These are phyloP conservation scores for Farysia itapuensis DNA, from an alignment of 1,284 basidiomycete genomes.

Conservation along the genomic window DNA sequence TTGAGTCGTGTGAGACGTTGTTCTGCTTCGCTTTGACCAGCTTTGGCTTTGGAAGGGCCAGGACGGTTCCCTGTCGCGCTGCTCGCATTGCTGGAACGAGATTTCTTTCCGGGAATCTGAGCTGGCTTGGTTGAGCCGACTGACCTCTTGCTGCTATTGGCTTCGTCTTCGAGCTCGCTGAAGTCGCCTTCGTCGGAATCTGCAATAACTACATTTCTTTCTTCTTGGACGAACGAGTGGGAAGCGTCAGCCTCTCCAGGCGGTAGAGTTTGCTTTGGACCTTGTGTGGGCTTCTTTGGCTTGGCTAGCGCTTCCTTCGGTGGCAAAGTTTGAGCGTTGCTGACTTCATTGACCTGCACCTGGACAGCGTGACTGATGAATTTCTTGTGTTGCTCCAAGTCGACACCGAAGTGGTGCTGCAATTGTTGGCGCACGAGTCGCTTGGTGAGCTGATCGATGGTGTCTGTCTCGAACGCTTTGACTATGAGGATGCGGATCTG, in stretches of 20 bases:
- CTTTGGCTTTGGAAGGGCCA: constrained; percentile 3
- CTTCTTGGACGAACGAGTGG: too few species aligned
- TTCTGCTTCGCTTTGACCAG: constrained; percentile 9
- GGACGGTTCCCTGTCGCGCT: neutral
- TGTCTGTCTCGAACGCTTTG: neutral
- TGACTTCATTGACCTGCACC: constrained; percentile 6
- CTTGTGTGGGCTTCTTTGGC: neutral
- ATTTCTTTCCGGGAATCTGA: neutral
- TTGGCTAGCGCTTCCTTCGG: neutral
- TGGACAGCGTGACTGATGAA: constrained; percentile 4
- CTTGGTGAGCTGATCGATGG: constrained; percentile 5
- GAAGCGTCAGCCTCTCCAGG: neutral
- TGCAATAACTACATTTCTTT: too few species aligned
- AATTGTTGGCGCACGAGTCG: constrained; percentile 14
- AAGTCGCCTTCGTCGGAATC: constrained; percentile 1
- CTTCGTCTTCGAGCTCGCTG: constrained; percentile 32
- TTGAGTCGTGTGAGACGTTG: constrained; percentile 21
- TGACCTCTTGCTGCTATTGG: too few species aligned
- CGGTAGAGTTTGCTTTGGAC: neutral
- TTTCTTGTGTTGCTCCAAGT: constrained; percentile 18
- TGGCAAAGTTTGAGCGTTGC: neutral
- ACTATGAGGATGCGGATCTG: neutral
- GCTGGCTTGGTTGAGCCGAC: too few species aligned
- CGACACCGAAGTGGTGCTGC: constrained; percentile 12
- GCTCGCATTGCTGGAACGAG: neutral